Evolutionary conservation across 1,284 basidiomycete species (phyloP).

Genomic region (Dichomitus squalens): DNA sequence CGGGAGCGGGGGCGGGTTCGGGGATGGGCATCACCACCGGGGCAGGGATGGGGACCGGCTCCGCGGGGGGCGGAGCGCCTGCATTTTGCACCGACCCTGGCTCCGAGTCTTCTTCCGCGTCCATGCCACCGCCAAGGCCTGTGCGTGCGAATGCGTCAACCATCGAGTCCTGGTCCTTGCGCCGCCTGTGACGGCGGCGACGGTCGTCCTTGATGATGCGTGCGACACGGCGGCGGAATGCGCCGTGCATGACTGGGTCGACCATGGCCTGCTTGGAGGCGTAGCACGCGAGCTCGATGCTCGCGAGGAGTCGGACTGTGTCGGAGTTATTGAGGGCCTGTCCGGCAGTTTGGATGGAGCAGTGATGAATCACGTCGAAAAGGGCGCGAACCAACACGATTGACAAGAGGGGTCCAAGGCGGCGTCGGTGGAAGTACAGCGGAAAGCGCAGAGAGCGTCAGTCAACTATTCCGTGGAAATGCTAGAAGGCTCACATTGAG

Average conservation of each 20-base stretch:
- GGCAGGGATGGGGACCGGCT: conserved; percentile 22
- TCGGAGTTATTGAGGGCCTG: conserved; percentile 81
- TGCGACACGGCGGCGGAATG: conserved; percentile 69
- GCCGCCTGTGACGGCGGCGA: conserved; percentile 71
- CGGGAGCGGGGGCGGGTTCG: conserved; percentile 9
- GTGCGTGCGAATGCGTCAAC: conserved; percentile 74
- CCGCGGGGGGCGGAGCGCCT: conserved; percentile 21
- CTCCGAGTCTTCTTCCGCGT: neutral
- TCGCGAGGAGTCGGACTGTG: conserved; percentile 74
- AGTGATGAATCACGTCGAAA: neutral
- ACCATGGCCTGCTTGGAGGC: conserved; percentile 64
- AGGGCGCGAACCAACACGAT: conserved; percentile 1
- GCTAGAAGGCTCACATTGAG: conserved; percentile 55
- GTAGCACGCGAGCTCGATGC: conserved; percentile 80
- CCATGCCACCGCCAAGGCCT: conserved; percentile 38
- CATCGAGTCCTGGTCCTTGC: conserved; percentile 80
- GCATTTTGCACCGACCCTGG: neutral
- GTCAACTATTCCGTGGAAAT: too few relatives aligned
- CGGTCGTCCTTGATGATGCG: conserved; percentile 80
- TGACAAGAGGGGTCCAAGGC: conserved; percentile 1
- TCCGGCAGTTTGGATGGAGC: neutral
- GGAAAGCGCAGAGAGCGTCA: conserved; percentile 7
- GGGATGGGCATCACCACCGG: conserved; percentile 23
- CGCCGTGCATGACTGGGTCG: conserved; percentile 64
- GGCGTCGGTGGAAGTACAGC: neutral